phyloP scores from a whole-genome alignment of 176 grass and related monocot genomes.

The sorghum (Sorghum bicolor) region DNA sequence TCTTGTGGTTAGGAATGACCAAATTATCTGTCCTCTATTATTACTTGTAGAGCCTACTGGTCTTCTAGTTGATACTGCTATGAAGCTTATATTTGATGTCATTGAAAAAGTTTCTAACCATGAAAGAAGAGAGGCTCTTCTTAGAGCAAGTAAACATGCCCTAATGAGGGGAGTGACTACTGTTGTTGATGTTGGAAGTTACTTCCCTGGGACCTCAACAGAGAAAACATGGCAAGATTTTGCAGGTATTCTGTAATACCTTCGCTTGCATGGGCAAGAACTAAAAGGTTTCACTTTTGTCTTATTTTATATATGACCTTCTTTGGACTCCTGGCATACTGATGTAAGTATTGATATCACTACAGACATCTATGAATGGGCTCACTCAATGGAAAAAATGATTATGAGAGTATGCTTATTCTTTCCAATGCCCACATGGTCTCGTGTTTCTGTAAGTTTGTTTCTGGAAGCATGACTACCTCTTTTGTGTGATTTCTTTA shows the following conservation, averaged over 20 bases:
- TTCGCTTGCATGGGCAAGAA: neutral
- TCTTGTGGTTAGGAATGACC: neutral
- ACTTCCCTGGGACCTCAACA: constrained; percentile 50
- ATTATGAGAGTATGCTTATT: constrained; percentile 83
- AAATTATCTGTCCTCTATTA: neutral
- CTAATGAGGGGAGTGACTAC: constrained; percentile 76
- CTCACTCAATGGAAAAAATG: constrained; percentile 80
- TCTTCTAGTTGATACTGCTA: constrained; percentile 83
- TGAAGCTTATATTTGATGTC: constrained; percentile 56
- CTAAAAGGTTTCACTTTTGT: neutral
- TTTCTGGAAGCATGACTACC: constrained; percentile 9
- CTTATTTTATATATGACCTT: neutral
- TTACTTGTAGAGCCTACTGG: constrained; percentile 70
- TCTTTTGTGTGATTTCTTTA: constrained; percentile 14
- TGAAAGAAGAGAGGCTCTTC: constrained; percentile 69
- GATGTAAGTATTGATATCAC: constrained; percentile 1
- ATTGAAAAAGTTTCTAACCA: constrained; percentile 47
- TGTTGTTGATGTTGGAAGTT: constrained; percentile 80
- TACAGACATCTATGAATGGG: constrained; percentile 84
- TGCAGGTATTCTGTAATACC: constrained; percentile 50
- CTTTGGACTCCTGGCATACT: constrained; percentile 4
- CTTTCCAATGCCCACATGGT: constrained; percentile 82
- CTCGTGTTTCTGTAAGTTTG: constrained; percentile 59
- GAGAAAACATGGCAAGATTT: constrained; percentile 70
- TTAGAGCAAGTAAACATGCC: constrained; percentile 70